Conservation (phyloP, 176 grass and related monocot genomes). For the Bromus sterilis region DNA sequence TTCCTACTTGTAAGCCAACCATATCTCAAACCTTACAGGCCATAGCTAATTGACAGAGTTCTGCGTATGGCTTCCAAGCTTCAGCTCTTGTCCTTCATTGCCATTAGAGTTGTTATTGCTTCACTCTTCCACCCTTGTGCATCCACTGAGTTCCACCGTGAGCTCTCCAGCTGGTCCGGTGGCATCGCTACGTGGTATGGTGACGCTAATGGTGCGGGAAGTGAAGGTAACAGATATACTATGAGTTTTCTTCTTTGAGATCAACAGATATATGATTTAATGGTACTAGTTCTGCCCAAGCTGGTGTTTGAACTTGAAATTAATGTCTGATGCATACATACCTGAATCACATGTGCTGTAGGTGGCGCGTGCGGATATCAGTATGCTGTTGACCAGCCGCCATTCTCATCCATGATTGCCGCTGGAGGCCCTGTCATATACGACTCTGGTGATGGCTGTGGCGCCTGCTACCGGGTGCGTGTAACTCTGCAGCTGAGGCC, state of each 20-base stretch:
- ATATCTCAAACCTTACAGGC: not conserved
- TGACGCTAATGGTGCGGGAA: conserved; percentile 49
- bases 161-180: conserved; percentile 41
- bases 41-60: not conserved
- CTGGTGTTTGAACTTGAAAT: not conserved
- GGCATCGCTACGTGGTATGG: conserved; percentile 81
- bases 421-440: conserved; percentile 75
- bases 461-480: conserved; percentile 64
- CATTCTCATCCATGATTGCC: conserved; percentile 72
- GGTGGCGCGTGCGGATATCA: conserved; percentile 87
- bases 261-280: not conserved
- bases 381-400: conserved; percentile 52
- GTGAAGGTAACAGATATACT: conserved; percentile 48
- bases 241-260: too few relatives aligned
- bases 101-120: not conserved
- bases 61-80: conserved; percentile 33
- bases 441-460: conserved; percentile 64
- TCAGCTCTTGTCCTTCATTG: conserved; percentile 7
- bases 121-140: conserved; percentile 4
- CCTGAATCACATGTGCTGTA: conserved; percentile 5
- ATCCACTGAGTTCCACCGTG: conserved; percentile 9
- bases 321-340: not conserved
- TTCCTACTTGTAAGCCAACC: not conserved
- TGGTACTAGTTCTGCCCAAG: not conserved
- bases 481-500: not conserved